phyloP scores from a whole-genome alignment of 2,329 filamentous ascomycete genomes.

The Pyrenophora teres region DNA sequence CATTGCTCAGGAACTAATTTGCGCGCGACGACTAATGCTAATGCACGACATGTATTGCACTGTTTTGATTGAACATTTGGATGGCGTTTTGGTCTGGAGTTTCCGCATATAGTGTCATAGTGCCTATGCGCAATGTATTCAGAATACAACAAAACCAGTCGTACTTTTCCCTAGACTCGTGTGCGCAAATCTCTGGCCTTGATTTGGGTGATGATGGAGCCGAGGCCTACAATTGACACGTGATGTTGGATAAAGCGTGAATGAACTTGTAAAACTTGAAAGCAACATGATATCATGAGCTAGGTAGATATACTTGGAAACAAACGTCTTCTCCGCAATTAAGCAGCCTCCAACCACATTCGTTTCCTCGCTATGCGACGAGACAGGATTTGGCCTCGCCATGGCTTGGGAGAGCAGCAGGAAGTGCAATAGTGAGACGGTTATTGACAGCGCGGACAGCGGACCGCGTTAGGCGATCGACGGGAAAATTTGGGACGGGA shows the following conservation, averaged over 20 bases:
- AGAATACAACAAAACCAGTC: slow-evolving; percentile 14
- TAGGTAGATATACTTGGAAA: no score
- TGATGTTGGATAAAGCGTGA: no score
- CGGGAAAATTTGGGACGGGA: background rate
- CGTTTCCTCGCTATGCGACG: no score
- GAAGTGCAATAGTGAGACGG: background rate
- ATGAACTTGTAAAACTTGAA: no score
- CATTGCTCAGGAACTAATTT: slow-evolving; percentile 36
- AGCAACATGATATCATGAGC: no score
- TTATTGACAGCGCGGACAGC: background rate
- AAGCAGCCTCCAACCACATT: no score
- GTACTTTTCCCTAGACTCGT: background rate
- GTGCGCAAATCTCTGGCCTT: no score
- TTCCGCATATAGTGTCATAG: slow-evolving; percentile 30
- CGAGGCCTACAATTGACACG: no score
- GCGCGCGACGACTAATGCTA: slow-evolving; percentile 17
- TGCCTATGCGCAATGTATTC: slow-evolving; percentile 23
- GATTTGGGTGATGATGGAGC: no score
- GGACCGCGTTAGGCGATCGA: slow-evolving; percentile 3
- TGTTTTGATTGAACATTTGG: slow-evolving; percentile 15
- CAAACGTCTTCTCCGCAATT: no score
- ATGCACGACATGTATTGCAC: slow-evolving; percentile 20
- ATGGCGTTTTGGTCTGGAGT: slow-evolving; percentile 32
- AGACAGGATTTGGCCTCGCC: no score
- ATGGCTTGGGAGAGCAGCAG: background rate